Conservation (phyloP, 306 rosid genomes). For the Malus orientalis region DNA sequence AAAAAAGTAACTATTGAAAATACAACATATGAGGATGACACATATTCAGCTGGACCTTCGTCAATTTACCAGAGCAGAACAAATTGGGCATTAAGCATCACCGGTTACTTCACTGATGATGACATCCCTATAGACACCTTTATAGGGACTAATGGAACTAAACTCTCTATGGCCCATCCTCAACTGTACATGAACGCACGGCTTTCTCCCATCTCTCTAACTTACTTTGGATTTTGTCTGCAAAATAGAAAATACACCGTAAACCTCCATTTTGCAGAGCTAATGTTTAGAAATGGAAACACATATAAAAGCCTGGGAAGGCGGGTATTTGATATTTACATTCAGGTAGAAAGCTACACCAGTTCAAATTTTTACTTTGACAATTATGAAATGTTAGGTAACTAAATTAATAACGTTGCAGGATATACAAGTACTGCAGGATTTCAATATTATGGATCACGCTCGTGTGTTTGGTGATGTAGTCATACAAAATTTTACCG, state of each 20-base stretch:
- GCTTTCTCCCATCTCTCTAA: conserved; percentile 52
- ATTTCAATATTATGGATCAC: conserved; percentile 46
- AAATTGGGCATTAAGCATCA: conserved; percentile 49
- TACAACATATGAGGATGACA: conserved; percentile 35
- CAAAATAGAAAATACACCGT: conserved; percentile 31
- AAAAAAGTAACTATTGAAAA: not conserved
- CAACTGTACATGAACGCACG: conserved; percentile 53
- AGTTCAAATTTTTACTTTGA: too few species aligned
- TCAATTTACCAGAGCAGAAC: conserved; percentile 3
- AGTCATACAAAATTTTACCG: conserved; percentile 2
- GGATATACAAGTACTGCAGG: conserved; percentile 24
- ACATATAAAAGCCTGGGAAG: conserved; percentile 40
- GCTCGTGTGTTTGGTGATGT: conserved; percentile 29
- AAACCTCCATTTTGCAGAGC: conserved; percentile 38
- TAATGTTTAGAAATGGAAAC: conserved; percentile 7
- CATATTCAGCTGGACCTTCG: conserved; percentile 22
- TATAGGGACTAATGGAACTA: conserved; percentile 12
- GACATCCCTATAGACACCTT: not conserved
- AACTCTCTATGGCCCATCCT: conserved; percentile 22
- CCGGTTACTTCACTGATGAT: conserved; percentile 45
- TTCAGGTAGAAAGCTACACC: conserved; percentile 43
- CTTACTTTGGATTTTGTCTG: conserved; percentile 37
- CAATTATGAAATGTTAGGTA: not conserved
- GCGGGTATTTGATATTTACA: conserved; percentile 37
- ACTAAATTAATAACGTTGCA: not conserved